Base-by-base conservation (phyloP, 176 grass and related monocot genomes). In the Paspalum vaginatum region DNA sequence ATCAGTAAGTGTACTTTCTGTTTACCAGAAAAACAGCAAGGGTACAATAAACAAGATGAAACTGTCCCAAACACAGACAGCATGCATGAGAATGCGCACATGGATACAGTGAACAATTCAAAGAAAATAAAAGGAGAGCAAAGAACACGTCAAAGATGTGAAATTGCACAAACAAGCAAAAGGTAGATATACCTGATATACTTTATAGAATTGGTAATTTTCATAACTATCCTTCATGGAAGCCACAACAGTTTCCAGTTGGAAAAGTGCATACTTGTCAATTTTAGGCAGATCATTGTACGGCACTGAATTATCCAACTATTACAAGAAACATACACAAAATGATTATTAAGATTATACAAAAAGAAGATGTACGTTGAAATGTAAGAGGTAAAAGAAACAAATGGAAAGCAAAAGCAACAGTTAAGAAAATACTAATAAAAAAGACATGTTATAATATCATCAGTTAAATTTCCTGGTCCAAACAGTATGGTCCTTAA, bases 151-250 rank as follows among this genome's bases (percentile, higher is more conserved):
- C 65, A 74, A 75, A 70, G 52, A 14, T 53, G n/a, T 6, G 77
- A 71, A 64, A 57, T 64, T 48, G 37, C 15, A 39, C 0, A 24
- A n/a, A 6, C 9, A 66, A 13, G 11, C 0, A 70, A 68, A 89
- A 27, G 55, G 18, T 57, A 67, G 58, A 79, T 62, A 32, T 85
- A 98, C 95, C 95, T 98, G 95, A 53, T 91, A 98, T 83, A 95
- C 92, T 91, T 98, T 98, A 72, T 91, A 98, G 88, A 98, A 93
- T 65, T 98, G 86, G 56, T 93, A 95, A 63, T 77, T 85, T 24
- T 98, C 95, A 83, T 98, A 98, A 81, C 86, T 86, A 64, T 91
- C 95, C 86, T 87, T 92, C 72, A 98, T 92, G 59, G 88, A 87
- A 74, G 84, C 78, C 61, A 94, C 84, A 56, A 98, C 80, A 88